These are phyloP conservation scores for Sporothrix schenckii DNA, from an alignment of 2,329 filamentous ascomycete species.

Conservation along the genomic window DNA sequence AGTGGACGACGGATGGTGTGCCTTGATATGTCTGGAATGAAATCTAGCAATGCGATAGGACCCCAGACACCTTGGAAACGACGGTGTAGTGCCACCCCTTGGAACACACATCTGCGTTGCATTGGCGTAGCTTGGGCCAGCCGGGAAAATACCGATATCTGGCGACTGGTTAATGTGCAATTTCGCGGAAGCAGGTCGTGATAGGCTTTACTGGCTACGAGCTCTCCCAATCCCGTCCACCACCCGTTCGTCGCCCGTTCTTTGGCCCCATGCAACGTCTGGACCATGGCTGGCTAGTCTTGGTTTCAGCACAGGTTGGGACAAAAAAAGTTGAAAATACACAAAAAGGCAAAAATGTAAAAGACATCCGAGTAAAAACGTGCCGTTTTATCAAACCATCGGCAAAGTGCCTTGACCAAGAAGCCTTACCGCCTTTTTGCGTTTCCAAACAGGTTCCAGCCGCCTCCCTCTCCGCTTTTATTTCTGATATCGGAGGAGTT, in stretches of 20 bases:
- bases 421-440: conserved; percentile 27
- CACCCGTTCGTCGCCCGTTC: conserved; percentile 2
- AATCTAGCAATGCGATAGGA: neutral
- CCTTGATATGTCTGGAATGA: neutral
- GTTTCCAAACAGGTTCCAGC: neutral
- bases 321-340: neutral
- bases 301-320: conserved; percentile 3
- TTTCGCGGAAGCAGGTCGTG: conserved; percentile 20
- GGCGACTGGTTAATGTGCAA: conserved; percentile 10
- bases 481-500: neutral
- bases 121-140: conserved; percentile 17
- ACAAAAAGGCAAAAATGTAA: neutral
- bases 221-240: neutral
- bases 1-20: neutral
- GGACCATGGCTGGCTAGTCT: conserved; percentile 15
- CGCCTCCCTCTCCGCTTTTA: neutral
- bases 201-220: conserved; percentile 7
- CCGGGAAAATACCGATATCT: conserved; percentile 24
- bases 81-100: conserved; percentile 6
- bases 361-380: neutral
- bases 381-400: neutral
- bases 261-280: neutral
- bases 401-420: conserved; percentile 21
- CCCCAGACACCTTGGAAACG: neutral
- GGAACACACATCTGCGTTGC: neutral